These are phyloP conservation scores for Haplosporangium gracile DNA, from an alignment of 192 early-diverging fungal species.

Conservation along the genomic window DNA sequence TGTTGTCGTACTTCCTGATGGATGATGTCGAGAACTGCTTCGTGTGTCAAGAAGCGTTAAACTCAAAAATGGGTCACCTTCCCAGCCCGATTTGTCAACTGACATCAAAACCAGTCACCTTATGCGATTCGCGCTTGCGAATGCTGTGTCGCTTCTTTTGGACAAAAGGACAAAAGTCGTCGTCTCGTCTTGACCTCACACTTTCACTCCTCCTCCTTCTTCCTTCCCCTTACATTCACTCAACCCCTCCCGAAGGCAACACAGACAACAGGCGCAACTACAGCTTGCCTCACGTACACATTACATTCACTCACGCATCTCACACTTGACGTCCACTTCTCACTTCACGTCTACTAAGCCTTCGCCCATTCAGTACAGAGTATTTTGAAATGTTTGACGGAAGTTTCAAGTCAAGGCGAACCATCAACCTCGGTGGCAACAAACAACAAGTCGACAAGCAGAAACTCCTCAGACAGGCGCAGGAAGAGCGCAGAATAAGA, in stretches of 20 bases:
- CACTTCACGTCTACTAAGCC: neutral
- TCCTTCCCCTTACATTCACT: no score
- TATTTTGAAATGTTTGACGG: constrained; percentile 75
- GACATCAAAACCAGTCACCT: neutral
- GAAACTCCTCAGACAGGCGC: constrained; percentile 75
- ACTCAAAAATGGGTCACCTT: neutral
- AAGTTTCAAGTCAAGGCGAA: constrained; percentile 77
- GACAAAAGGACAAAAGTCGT: neutral
- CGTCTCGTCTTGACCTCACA: neutral
- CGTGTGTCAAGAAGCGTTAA: no score
- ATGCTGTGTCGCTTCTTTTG: neutral
- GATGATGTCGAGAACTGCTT: no score
- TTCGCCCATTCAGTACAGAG: neutral
- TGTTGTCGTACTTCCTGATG: no score
- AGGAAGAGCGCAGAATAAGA: constrained; percentile 77
- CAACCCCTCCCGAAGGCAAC: neutral
- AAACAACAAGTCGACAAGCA: constrained; percentile 75
- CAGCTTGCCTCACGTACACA: neutral
- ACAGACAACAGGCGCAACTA: neutral
- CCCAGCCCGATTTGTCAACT: neutral
- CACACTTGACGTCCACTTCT: neutral
- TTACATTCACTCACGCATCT: neutral
- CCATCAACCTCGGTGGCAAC: constrained; percentile 89
- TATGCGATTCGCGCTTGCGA: neutral
- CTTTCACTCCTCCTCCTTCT: neutral